Base-by-base conservation (phyloP, 352 stramenopile genomes). In the Aphanomyces cochlioides region DNA sequence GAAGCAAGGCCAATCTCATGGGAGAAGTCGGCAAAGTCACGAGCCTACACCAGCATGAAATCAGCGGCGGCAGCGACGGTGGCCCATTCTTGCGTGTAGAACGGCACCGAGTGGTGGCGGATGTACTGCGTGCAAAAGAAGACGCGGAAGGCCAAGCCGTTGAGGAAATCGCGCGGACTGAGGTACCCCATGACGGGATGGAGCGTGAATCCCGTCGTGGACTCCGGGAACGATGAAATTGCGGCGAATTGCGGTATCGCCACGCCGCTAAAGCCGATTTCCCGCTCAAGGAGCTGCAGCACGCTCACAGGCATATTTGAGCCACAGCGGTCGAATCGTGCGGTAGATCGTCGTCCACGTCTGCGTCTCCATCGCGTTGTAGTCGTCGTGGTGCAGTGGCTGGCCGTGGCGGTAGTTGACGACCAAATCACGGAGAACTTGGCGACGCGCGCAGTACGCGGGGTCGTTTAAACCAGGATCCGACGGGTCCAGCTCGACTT, bases 121-220 rank as follows among this genome's bases (percentile, higher is more conserved):
- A 88, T 88, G 73, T 88, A 88, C 70, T 90, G 90, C 12, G 90
- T 97, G 67, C 74, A 93, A 73, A 96, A 97, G 74, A 97, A 97
- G 6, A 86, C 84, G n/a, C 89, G 79, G 75, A 96, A 97, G 0
- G 90, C 89, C n/a, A 97, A 77, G n/a, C 83, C 90, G 76, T 95
- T 96, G 7, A 97, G 75, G 72, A 97, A 97, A 72, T 97, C 90
- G 13, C 90, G 77, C 17, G 83, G 88, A 7, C 77, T 89, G 34
- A 97, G 78, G n/a, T 97, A 77, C 45, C 90, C 90, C 40, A 85
- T 78, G 4, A 97, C 89, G 3, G 90, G 90, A 56, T 88, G 73
- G 66, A 97, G 75, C 36, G 37, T 50, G 43, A 70, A 73, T 19
- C 67, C 67, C 17, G 45, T 50, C 45, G 45, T 50, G 45, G 45